Percentiles rank a stretch among this genome's conserved stretches.
These are phyloP conservation scores for Talaromyces ruber DNA, from an alignment of 495 filamentous ascomycete genomes.

Conservation along the genomic window DNA sequence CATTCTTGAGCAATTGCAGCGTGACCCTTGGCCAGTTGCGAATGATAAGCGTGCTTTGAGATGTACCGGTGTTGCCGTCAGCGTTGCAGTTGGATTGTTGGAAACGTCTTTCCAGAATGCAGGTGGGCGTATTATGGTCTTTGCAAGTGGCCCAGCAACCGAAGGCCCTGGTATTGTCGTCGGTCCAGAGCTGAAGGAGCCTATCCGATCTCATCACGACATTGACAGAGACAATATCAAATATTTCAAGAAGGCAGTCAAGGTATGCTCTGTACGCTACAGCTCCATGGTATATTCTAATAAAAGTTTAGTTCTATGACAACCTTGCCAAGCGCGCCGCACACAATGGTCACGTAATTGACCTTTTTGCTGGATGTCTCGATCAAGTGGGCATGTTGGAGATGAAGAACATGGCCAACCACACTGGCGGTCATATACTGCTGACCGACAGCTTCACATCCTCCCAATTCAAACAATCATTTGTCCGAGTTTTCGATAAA, in stretches of 20 bases:
- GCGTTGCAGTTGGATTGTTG: conserved; percentile 85
- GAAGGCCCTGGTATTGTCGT: conserved; percentile 97
- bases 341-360: conserved; percentile 94
- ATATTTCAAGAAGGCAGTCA: conserved; percentile 98
- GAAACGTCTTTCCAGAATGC: conserved; percentile 94
- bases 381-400: conserved; percentile 97
- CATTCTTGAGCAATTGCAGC: conserved; percentile 91
- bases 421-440: conserved; percentile 96
- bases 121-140: conserved; percentile 94
- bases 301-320: conserved; percentile 78
- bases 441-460: conserved; percentile 98
- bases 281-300: conserved; percentile 6
- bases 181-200: conserved; percentile 92
- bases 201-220: conserved; percentile 97
- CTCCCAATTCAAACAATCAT: conserved; percentile 99
- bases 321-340: conserved; percentile 91
- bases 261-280: conserved; percentile 45
- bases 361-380: conserved; percentile 96
- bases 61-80: conserved; percentile 93
- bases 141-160: conserved; percentile 89
- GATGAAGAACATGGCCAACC: conserved; percentile 97
- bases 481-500: conserved; percentile 95
- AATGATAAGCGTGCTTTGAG: conserved; percentile 87
- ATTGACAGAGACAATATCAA: conserved; percentile 99
- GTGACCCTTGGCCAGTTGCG: conserved; percentile 95